Percentiles rank a stretch among this genome's conserved stretches.
Evolutionary conservation across 305 asterid genomes (phyloP).

Genomic region (Fraxinus floribunda): DNA sequence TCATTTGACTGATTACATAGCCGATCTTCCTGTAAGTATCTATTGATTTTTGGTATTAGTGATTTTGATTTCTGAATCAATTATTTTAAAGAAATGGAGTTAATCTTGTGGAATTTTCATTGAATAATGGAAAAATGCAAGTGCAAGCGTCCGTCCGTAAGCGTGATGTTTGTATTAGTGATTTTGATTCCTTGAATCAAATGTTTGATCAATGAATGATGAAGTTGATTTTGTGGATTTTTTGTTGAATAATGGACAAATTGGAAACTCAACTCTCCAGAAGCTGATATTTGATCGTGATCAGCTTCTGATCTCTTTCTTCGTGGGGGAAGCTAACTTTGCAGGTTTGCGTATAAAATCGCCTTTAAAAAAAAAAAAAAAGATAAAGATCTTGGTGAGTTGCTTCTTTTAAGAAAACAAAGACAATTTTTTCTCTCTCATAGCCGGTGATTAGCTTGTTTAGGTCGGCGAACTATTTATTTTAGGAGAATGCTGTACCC

Average conservation of each 20-base stretch:
- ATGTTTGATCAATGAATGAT: neutral
- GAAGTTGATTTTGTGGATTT: neutral
- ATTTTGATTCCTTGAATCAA: neutral
- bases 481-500: neutral
- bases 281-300: neutral
- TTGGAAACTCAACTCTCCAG: neutral
- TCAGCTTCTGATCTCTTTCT: neutral
- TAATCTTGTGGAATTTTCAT: neutral
- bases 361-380: neutral
- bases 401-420: neutral
- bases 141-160: neutral
- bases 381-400: neutral
- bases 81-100: neutral
- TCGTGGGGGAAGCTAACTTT: neutral
- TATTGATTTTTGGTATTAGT: neutral
- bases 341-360: neutral
- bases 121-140: neutral
- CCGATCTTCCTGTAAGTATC: slow-evolving; percentile 56
- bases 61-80: neutral
- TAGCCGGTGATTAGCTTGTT: neutral
- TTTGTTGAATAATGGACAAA: neutral
- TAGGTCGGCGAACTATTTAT: neutral
- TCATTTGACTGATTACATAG: slow-evolving; percentile 74
- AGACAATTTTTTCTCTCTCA: neutral
- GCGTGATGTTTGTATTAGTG: neutral